These are phyloP conservation scores for Lactifluus volemus DNA, from an alignment of 768 basidiomycete genomes.

Conservation along the genomic window DNA sequence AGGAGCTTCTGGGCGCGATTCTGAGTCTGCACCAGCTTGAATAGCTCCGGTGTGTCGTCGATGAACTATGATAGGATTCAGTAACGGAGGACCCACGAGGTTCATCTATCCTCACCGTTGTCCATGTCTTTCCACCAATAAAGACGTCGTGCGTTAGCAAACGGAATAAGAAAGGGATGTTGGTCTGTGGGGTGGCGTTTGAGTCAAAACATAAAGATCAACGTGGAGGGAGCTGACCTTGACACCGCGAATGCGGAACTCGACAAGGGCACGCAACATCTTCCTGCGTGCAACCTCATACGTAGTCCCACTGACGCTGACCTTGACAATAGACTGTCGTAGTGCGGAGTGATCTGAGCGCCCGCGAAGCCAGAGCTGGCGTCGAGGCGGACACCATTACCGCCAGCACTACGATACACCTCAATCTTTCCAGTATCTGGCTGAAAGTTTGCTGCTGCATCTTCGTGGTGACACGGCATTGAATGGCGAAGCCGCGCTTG, in stretches of 20 bases:
- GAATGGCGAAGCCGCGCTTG: conserved; percentile 95
- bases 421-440: conserved; percentile 99
- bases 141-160: conserved; percentile 95
- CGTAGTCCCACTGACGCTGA: conserved; percentile 90
- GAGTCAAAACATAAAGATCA: not conserved
- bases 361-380: conserved; percentile 97
- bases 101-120: conserved; percentile 49
- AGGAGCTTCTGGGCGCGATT: conserved; percentile 98
- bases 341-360: conserved; percentile 98
- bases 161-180: conserved; percentile 99
- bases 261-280: conserved; percentile 98
- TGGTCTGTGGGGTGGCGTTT: conserved; percentile 56
- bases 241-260: conserved; percentile 98
- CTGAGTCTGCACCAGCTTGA: conserved; percentile 95
- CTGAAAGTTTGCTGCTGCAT: conserved; percentile 86
- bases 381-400: conserved; percentile 95
- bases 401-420: conserved; percentile 97
- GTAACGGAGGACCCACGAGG: not conserved
- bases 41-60: conserved; percentile 98
- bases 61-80: conserved; percentile 60
- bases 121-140: conserved; percentile 97
- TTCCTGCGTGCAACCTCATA: conserved; percentile 98
- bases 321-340: conserved; percentile 96
- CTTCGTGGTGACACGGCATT: conserved; percentile 99
- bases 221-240: conserved; percentile 46